Percentiles rank a stretch among this genome's conserved stretches.
phyloP scores from a whole-genome alignment of 2,329 filamentous ascomycete species.

The Gliomastix tumulicola region DNA sequence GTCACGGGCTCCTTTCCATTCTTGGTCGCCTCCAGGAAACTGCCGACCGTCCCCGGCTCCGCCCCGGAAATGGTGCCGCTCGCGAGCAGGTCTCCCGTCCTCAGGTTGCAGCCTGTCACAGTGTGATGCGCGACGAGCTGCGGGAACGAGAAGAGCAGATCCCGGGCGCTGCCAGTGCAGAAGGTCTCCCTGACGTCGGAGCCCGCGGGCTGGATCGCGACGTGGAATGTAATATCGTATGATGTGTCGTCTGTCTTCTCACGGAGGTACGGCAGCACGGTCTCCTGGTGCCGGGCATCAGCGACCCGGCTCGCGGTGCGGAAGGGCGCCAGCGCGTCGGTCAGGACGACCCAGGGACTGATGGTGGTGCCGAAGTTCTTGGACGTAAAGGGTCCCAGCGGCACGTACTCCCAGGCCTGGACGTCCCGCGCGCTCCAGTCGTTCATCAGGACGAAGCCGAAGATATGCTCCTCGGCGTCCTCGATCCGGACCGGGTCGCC shows the following conservation, averaged over 20 bases:
- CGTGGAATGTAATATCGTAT: slow-evolving; percentile 25
- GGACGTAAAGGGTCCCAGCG: slow-evolving; percentile 54
- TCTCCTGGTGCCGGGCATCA: too few species aligned
- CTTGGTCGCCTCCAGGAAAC: slow-evolving; percentile 64
- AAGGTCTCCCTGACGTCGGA: slow-evolving; percentile 7
- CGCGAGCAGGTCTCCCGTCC: slow-evolving; percentile 63
- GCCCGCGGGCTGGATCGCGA: slow-evolving; percentile 10
- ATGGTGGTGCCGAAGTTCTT: slow-evolving; percentile 56
- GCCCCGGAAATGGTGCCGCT: slow-evolving; percentile 34
- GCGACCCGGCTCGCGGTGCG: slow-evolving; percentile 18
- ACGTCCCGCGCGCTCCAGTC: slow-evolving; percentile 60
- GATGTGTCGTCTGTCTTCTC: slow-evolving; percentile 37
- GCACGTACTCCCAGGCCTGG: slow-evolving; percentile 54
- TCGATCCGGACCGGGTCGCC: slow-evolving; percentile 58
- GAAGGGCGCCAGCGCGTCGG: slow-evolving; percentile 43
- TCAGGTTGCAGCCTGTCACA: slow-evolving; percentile 63
- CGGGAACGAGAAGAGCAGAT: slow-evolving; percentile 65
- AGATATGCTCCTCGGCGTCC: slow-evolving; percentile 62
- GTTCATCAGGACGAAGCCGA: slow-evolving; percentile 61
- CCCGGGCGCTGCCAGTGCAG: slow-evolving; percentile 11
- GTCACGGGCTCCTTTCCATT: slow-evolving; percentile 59
- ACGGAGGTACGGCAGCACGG: slow-evolving; percentile 38
- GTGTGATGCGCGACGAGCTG: slow-evolving; percentile 76
- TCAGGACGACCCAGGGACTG: slow-evolving; percentile 55
- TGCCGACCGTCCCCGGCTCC: slow-evolving; percentile 56